Base-by-base conservation (phyloP, 2,329 filamentous ascomycete species). In the Xylaria polymorpha region DNA sequence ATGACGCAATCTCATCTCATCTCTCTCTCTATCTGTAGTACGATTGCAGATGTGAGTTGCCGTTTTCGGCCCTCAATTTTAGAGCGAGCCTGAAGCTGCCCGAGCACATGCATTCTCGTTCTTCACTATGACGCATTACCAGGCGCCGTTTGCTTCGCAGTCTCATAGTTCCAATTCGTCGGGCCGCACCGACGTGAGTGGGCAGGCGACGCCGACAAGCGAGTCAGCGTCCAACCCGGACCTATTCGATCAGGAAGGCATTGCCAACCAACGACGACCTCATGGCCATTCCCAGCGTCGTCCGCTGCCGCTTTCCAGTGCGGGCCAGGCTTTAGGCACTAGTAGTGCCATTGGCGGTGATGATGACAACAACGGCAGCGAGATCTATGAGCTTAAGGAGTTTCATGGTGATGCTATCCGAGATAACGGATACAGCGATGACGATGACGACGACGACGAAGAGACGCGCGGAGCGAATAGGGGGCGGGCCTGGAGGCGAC, bases 361-460 rank as follows among this genome's bases (percentile, higher is more conserved):
- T 41, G 41, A 32, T 6, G 14, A 48, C 14, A 32, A 35, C 1
- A 20, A 35, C 1, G n/a, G 25, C 22, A 15, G 48, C 35, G 75
- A 75, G 50, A 48, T 48, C 10, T 76, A 76, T 44, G 74, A 75
- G 66, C 44, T 77, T 35, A 32, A 68, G 41, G 73, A 70, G 29
- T 66, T 66, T 37, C 55, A 46, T 5, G 32, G 57, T 20, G 20
- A 60, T 35, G 60, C 25, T 7, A 22, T 32, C 7, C 25, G 50
- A 35, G 48, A 62, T 29, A 61, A 18, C 35, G 61, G 37, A 22
- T 51, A 63, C 41, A n/a, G 61, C 14, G 58, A 56, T 1, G 61
- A 50, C 9, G 68, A 64, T 39, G 72, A 75, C 14, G 58, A 56
- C 1, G 61, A 50, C 9, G 68, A 64, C 32, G 72, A 75, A 18